phyloP scores from a whole-genome alignment of 2,329 filamentous ascomycete genomes.

The Sarocladium brachiariae region DNA sequence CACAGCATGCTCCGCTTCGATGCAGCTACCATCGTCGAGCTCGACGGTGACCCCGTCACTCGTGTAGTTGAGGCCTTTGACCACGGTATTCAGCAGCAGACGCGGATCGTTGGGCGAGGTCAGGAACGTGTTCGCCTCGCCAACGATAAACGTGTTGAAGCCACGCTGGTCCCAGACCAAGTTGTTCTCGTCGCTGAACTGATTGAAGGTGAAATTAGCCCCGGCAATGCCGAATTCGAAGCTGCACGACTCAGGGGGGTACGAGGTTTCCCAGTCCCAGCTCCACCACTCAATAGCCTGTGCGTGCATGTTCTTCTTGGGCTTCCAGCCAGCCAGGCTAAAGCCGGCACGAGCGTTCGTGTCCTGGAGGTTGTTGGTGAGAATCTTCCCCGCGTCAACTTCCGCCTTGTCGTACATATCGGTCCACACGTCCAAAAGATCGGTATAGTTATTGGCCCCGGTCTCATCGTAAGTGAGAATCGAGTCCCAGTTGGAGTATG shows the following conservation, averaged over 20 bases:
- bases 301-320: slow-evolving; percentile 43
- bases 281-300: slow-evolving; percentile 56
- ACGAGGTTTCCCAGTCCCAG: slow-evolving; percentile 53
- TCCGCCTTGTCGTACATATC: slow-evolving; percentile 37
- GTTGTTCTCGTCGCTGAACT: slow-evolving; percentile 56
- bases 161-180: slow-evolving; percentile 56
- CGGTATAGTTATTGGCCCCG: slow-evolving; percentile 43
- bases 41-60: slow-evolving; percentile 44
- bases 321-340: slow-evolving; percentile 55
- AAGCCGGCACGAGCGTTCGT: slow-evolving; percentile 52
- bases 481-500: slow-evolving; percentile 50
- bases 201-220: slow-evolving; percentile 55
- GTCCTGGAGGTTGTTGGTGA: slow-evolving; percentile 55
- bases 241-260: slow-evolving; percentile 47
- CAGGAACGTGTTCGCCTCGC: slow-evolving; percentile 52
- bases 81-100: slow-evolving; percentile 50
- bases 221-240: slow-evolving; percentile 48
- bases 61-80: slow-evolving; percentile 48
- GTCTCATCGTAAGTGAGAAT: slow-evolving; percentile 55
- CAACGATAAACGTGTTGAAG: slow-evolving; percentile 50
- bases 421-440: slow-evolving; percentile 44
- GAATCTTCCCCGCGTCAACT: slow-evolving; percentile 48
- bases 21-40: slow-evolving; percentile 46
- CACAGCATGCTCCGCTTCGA: slow-evolving; percentile 55
- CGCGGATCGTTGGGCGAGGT: slow-evolving; percentile 41